These are phyloP conservation scores for Tulasnella sp. DNA, from an alignment of 768 basidiomycete genomes.

Conservation along the genomic window DNA sequence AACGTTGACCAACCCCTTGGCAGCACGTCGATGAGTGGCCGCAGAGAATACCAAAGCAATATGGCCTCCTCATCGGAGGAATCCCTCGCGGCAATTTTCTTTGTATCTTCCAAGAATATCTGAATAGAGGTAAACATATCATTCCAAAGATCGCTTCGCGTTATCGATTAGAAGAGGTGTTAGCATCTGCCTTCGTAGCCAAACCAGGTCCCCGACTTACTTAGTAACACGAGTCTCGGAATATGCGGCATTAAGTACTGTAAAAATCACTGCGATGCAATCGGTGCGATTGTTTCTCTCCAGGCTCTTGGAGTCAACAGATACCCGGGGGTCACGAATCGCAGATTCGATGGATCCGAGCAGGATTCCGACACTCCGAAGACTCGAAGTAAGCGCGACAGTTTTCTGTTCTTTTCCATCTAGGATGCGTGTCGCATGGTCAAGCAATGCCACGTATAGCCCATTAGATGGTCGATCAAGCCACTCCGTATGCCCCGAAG, in stretches of 20 bases:
- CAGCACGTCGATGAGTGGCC: neutral
- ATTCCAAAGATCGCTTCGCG: neutral
- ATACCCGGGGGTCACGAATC: neutral
- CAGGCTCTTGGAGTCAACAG: neutral
- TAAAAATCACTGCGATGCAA: neutral
- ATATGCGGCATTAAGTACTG: neutral
- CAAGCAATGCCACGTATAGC: neutral
- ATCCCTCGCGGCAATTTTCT: neutral
- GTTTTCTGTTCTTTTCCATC: neutral
- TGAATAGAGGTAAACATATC: neutral
- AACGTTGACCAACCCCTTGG: neutral
- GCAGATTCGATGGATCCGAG: neutral
- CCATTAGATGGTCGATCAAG: neutral
- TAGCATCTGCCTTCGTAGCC: neutral
- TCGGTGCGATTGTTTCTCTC: neutral
- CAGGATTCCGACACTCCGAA: neutral
- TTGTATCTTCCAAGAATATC: neutral
- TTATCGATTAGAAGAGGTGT: neutral
- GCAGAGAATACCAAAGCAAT: neutral
- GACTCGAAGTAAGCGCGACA: neutral
- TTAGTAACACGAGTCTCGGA: neutral
- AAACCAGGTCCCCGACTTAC: neutral
- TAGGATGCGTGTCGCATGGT: neutral
- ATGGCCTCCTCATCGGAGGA: neutral
- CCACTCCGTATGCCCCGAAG: neutral